Conservation (phyloP, 345 rosid genomes). For the Excoecaria cochinchinensis region DNA sequence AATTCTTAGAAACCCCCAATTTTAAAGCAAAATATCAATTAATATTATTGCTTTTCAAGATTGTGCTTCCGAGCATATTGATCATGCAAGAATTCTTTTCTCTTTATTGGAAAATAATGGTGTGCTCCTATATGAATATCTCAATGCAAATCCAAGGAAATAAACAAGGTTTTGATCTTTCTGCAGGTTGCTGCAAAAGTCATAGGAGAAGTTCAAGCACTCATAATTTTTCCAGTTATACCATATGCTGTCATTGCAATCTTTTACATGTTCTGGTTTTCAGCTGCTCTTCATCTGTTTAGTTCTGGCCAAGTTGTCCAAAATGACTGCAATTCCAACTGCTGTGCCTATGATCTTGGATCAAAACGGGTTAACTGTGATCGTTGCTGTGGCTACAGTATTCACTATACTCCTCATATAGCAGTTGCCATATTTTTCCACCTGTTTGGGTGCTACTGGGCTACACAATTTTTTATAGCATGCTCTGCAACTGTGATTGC, state of each 20-base stretch:
- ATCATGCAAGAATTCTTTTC: background rate
- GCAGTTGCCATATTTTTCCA: conserved; percentile 85
- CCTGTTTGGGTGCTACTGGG: conserved; percentile 95
- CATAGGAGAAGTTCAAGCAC: conserved; percentile 94
- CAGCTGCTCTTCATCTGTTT: conserved; percentile 85
- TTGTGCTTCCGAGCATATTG: background rate
- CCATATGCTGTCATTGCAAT: conserved; percentile 75
- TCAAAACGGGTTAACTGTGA: conserved; percentile 83
- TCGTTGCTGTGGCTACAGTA: conserved; percentile 81
- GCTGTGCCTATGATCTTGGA: conserved; percentile 85
- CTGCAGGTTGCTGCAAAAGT: conserved; percentile 98
- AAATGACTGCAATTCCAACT: conserved; percentile 75
- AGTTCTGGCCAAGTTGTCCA: conserved; percentile 86
- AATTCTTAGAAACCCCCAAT: background rate
- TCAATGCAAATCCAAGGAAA: background rate
- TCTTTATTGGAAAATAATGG: background rate
- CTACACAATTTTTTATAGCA: conserved; percentile 84
- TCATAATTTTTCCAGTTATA: conserved; percentile 78
- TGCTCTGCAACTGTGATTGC: conserved; percentile 86
- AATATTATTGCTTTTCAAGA: conserved; percentile 1
- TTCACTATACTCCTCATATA: conserved; percentile 92
- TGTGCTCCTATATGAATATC: background rate
- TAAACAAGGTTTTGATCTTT: conserved; percentile 7
- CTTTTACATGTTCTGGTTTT: conserved; percentile 94
- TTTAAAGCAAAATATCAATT: background rate